Evolutionary conservation across 345 rosid genomes (phyloP).

Genomic region (Citrus inodora): DNA sequence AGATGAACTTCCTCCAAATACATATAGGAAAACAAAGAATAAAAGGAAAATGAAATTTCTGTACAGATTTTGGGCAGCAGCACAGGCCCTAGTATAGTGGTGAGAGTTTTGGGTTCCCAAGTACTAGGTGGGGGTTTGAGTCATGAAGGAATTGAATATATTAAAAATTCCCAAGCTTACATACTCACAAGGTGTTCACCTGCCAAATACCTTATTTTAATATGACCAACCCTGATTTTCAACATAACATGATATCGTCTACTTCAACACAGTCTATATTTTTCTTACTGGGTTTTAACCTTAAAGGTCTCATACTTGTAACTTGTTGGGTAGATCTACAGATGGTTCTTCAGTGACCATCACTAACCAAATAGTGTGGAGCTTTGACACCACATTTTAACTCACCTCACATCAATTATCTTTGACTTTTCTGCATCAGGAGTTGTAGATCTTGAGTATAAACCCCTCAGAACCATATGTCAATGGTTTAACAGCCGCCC

Average conservation of each 20-base stretch:
- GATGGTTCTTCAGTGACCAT: background rate
- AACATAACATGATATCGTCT: background rate
- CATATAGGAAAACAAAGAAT: background rate
- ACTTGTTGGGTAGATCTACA: background rate
- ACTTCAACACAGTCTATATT: background rate
- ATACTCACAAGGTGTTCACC: background rate
- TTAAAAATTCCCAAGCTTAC: background rate
- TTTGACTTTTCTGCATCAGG: background rate
- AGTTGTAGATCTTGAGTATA: background rate
- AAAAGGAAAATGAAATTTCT: background rate
- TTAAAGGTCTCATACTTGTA: background rate
- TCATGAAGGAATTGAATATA: background rate
- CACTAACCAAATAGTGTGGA: background rate
- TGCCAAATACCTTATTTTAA: background rate
- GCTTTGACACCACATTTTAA: background rate
- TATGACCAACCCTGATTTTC: slow-evolving; percentile 46
- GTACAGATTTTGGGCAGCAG: background rate
- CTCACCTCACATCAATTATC: background rate
- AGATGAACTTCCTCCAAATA: background rate
- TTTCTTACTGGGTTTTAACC: background rate
- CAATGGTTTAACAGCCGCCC: background rate
- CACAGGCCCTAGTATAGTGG: background rate
- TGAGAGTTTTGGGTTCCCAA: background rate
- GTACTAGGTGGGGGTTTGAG: background rate
- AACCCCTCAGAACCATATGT: background rate